Evolutionary conservation across 768 basidiomycete genomes (phyloP).

Genomic region (Cyathus striatus): DNA sequence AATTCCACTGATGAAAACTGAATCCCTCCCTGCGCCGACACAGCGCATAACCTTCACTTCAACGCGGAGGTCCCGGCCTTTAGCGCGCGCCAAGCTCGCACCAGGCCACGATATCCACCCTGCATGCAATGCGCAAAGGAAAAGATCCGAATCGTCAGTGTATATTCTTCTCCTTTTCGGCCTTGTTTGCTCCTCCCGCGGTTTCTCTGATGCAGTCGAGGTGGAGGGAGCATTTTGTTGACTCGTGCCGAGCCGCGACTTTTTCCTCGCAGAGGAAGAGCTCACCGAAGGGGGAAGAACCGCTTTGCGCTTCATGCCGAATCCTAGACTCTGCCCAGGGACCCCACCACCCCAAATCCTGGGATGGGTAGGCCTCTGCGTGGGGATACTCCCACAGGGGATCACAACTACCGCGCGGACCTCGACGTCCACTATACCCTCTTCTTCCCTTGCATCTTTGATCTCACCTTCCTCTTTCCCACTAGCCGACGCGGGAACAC

Average conservation of each 20-base stretch:
- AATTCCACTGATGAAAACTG: neutral
- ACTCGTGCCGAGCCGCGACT: no score
- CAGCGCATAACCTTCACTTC: slow-evolving; percentile 35
- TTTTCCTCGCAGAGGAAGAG: neutral
- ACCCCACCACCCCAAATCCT: slow-evolving; percentile 72
- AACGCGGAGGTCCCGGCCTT: slow-evolving; percentile 33
- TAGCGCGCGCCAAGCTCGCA: slow-evolving; percentile 27
- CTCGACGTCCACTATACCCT: slow-evolving; percentile 29
- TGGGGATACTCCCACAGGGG: slow-evolving; percentile 54
- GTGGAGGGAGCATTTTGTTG: neutral
- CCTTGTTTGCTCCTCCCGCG: neutral
- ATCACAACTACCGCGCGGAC: slow-evolving; percentile 52
- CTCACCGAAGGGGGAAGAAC: neutral
- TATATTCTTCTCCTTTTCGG: slow-evolving; percentile 43
- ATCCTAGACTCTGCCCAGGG: slow-evolving; percentile 18
- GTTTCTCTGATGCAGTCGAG: neutral
- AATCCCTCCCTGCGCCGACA: slow-evolving; percentile 14
- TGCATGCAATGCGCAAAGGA: slow-evolving; percentile 64
- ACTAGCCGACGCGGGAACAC: slow-evolving; percentile 11
- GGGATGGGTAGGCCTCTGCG: slow-evolving; percentile 44
- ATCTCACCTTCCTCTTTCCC: slow-evolving; percentile 11
- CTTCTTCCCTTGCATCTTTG: slow-evolving; percentile 8
- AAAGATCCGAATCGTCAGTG: slow-evolving; percentile 74
- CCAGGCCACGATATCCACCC: slow-evolving; percentile 51
- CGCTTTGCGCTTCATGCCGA: neutral